Conservation (phyloP, 805 yeast genomes). For the Metschnikowia gruessii region DNA sequence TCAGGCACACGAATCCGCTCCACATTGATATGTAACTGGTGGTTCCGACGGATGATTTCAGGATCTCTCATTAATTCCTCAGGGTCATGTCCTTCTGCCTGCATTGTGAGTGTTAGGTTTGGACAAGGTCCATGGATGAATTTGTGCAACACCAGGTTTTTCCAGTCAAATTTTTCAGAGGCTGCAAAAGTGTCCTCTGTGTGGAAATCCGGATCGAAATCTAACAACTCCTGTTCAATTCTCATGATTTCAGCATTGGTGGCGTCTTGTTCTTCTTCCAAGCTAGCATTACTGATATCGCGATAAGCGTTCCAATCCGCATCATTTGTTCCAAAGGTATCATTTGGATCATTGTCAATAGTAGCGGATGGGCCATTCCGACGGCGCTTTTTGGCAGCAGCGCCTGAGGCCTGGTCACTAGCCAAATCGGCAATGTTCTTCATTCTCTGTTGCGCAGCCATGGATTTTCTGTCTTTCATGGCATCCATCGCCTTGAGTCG, state of each 20-base stretch:
- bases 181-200: slow-evolving; percentile 79
- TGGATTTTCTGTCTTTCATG: slow-evolving; percentile 82
- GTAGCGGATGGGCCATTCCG: slow-evolving; percentile 49
- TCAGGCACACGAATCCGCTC: slow-evolving; percentile 94
- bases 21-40: slow-evolving; percentile 85
- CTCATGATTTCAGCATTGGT: slow-evolving; percentile 57
- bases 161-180: slow-evolving; percentile 76
- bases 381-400: slow-evolving; percentile 46
- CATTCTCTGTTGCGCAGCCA: slow-evolving; percentile 91
- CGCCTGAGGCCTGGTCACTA: slow-evolving; percentile 53
- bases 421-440: slow-evolving; percentile 86
- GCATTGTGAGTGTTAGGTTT: slow-evolving; percentile 56
- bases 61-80: slow-evolving; percentile 45
- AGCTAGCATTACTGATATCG: slow-evolving; percentile 71
- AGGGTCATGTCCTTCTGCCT: slow-evolving; percentile 39
- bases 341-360: slow-evolving; percentile 87
- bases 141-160: slow-evolving; percentile 70
- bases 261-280: slow-evolving; percentile 78
- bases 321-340: slow-evolving; percentile 92
- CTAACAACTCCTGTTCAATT: slow-evolving; percentile 72
- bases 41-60: slow-evolving; percentile 79
- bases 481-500: slow-evolving; percentile 70
- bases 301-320: slow-evolving; percentile 93
- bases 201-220: slow-evolving; percentile 81
- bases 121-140: slow-evolving; percentile 90